A percentile compares a stretch with the other conserved stretches of the same genome.
Evolutionary conservation across 345 rosid genomes (phyloP).

Genomic region (Eutrema heterophyllum): DNA sequence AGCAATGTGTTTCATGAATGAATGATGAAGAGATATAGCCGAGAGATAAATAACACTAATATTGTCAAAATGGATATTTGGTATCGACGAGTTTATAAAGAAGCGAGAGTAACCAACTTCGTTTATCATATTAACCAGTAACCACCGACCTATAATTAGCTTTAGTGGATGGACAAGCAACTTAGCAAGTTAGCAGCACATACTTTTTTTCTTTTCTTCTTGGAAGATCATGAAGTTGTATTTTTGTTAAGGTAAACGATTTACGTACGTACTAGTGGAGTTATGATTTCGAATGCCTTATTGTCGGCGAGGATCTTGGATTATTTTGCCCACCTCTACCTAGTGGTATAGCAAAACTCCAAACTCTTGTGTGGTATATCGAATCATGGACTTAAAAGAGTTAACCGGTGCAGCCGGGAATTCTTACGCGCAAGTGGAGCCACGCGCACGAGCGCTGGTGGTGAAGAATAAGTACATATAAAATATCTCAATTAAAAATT

Average conservation of each 20-base stretch:
- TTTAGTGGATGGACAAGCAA: not conserved
- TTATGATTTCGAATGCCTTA: not conserved
- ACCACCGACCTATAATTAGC: not conserved
- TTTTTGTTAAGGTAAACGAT: not conserved
- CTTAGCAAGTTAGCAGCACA: not conserved
- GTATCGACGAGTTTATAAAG: not conserved
- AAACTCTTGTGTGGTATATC: not conserved
- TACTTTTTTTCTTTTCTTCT: not conserved
- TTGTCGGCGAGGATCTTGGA: too few species aligned
- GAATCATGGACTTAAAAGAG: not conserved
- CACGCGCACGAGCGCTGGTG: constrained; percentile 31
- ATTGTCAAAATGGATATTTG: not conserved
- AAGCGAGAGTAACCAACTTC: not conserved
- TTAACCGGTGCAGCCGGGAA: constrained; percentile 3
- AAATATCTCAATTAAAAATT: not conserved
- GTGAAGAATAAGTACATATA: constrained; percentile 8
- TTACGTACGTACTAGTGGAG: not conserved
- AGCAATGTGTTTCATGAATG: not conserved
- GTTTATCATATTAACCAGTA: not conserved
- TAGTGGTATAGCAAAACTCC: not conserved
- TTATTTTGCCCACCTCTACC: too few species aligned
- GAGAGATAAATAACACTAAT: not conserved
- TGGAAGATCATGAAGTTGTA: not conserved
- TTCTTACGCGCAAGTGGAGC: constrained; percentile 25
- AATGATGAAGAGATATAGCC: not conserved